A percentile compares a stretch with the other conserved stretches of the same genome.
These are phyloP conservation scores for Dactylis glomerata DNA, from an alignment of 176 grass and related monocot species.

Conservation along the genomic window DNA sequence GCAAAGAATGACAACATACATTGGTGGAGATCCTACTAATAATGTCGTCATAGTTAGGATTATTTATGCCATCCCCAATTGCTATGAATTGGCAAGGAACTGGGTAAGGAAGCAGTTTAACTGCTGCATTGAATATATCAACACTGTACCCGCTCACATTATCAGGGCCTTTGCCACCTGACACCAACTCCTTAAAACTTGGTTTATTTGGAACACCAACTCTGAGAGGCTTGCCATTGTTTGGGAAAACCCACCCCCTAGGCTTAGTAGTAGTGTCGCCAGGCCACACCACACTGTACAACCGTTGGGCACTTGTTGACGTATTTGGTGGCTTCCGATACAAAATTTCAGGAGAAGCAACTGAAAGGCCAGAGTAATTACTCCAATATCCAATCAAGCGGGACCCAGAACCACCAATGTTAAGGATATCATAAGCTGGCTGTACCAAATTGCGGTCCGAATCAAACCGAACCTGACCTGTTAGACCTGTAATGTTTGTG, in stretches of 20 bases:
- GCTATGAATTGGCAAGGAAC: constrained; percentile 63
- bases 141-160: constrained; percentile 67
- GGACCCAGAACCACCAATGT: constrained; percentile 39
- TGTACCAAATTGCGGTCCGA: constrained; percentile 54
- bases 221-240: constrained; percentile 62
- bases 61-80: constrained; percentile 59
- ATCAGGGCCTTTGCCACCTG: constrained; percentile 30
- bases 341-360: constrained; percentile 58
- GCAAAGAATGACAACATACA: constrained; percentile 38
- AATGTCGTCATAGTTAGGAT: constrained; percentile 62
- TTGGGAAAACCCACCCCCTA: constrained; percentile 75
- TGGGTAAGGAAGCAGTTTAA: constrained; percentile 70
- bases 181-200: constrained; percentile 78
- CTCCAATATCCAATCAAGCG: constrained; percentile 76
- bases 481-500: constrained; percentile 72
- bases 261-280: constrained; percentile 40
- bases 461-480: constrained; percentile 58
- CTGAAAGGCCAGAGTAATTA: constrained; percentile 68
- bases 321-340: constrained; percentile 57
- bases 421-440: constrained; percentile 76
- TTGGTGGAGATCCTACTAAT: constrained; percentile 62
- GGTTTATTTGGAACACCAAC: constrained; percentile 76
- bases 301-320: constrained; percentile 37
- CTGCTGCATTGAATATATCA: constrained; percentile 69
- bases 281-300: constrained; percentile 63